phyloP scores from a whole-genome alignment of 805 yeast species.

The Saturnispora saitoi region DNA sequence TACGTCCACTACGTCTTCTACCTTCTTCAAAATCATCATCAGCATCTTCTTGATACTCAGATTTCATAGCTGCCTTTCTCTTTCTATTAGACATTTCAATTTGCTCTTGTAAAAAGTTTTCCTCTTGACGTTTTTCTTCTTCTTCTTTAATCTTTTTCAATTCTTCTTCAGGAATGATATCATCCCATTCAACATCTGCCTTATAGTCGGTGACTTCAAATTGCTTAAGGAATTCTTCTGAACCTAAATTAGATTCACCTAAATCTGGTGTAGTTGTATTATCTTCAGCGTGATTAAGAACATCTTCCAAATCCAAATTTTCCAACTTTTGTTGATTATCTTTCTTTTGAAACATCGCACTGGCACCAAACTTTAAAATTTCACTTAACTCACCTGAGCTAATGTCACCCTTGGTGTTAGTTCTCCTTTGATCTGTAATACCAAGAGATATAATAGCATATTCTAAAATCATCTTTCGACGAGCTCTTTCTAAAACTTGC shows the following conservation, averaged over 20 bases:
- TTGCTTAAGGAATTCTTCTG: conserved; percentile 94
- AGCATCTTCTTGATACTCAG: conserved; percentile 33
- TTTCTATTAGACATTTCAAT: conserved; percentile 80
- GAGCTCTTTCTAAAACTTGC: conserved; percentile 91
- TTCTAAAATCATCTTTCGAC: conserved; percentile 96
- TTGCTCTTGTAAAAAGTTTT: conserved; percentile 79
- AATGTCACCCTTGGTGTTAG: conserved; percentile 60
- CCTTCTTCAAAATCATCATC: conserved; percentile 30
- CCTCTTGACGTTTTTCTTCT: conserved; percentile 80
- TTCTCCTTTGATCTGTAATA: conserved; percentile 63
- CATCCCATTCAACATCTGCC: conserved; percentile 99
- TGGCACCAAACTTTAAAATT: conserved; percentile 96
- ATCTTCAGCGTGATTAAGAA: conserved; percentile 93
- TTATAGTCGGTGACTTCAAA: conserved; percentile 98
- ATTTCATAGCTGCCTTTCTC: conserved; percentile 55
- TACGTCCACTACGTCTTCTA: conserved; percentile 27
- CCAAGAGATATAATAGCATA: conserved; percentile 96
- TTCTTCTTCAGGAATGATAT: conserved; percentile 94
- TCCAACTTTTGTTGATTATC: conserved; percentile 95
- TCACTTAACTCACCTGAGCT: conserved; percentile 79
- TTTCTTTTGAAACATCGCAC: conserved; percentile 89
- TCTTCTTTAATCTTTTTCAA: conserved; percentile 81
- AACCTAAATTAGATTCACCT: conserved; percentile 96
- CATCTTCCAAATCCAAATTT: conserved; percentile 91
- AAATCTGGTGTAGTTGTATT: conserved; percentile 93